Evolutionary conservation across 306 rosid genomes (phyloP), one percentile per base, ranked within the genome.

Genomic region (Begonia fuchsioides): DNA sequence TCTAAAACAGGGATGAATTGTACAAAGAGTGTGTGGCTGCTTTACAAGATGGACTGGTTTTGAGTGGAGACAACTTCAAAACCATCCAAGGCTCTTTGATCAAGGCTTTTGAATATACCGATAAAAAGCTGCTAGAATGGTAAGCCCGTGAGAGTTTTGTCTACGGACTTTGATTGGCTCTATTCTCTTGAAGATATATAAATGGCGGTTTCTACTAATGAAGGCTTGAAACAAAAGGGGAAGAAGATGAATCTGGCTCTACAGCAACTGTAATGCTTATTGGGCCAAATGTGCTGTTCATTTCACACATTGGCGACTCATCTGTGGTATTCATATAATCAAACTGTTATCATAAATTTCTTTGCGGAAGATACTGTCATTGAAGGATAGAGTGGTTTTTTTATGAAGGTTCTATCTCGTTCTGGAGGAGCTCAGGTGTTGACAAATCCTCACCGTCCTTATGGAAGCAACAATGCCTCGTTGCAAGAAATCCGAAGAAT

Each of bases 301-400:
- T 92, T 75, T 82, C 98, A 15, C 98, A 92, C 53, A 49, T 79
- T 49, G 98, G 98, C 8, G 96, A 92, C 58, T 92, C 98, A 12
- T 77, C 81, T 51, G 94, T 63, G 84, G 98, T 92, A 75, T 41
- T 85, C 50, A 32, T 57, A 41, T 41, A 39, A 17, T 38, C n/a
- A 8, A 3, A 46, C 15, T 16, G 12, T 26, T 26, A 26, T 26
- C 35, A 26, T 26, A 8, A 26, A 4, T 26, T 26, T 26, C 35
- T 26, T 26, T 26, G 35, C 35, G 8, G 8, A 18, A n/a, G n/a
- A n/a, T n/a, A n/a, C n/a, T n/a, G n/a, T 19, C 56, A 19, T 20
- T 50, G 43, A 50, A 55, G 13, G 53, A 43, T 53, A 15, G 44
- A 17, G 17, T 32, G 43, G 41, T 60, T n/a, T 60, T 73, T 16